Evolutionary conservation across 257 asterid genomes (phyloP).

Genomic region (Knoxia roxburghii): DNA sequence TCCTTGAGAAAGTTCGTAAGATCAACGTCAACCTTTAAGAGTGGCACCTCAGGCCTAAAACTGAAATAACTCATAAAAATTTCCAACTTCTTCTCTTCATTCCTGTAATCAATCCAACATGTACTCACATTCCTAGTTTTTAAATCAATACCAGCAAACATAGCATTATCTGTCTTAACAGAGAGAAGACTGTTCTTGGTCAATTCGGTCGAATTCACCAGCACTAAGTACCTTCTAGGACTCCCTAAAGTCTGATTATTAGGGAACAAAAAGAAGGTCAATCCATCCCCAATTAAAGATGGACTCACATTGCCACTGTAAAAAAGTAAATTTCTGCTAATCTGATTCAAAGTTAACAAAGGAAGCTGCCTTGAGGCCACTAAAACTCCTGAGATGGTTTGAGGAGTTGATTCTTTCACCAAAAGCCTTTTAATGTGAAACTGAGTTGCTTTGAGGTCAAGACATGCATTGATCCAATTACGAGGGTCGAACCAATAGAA

Average conservation of each 20-base stretch:
- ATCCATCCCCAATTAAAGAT: slow-evolving; percentile 78
- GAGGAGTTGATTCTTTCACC: slow-evolving; percentile 39
- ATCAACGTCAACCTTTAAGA: slow-evolving; percentile 52
- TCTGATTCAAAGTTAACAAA: slow-evolving; percentile 29
- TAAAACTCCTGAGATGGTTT: slow-evolving; percentile 34
- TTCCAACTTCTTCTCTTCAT: slow-evolving; percentile 38
- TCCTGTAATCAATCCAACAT: slow-evolving; percentile 80
- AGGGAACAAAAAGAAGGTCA: slow-evolving; percentile 75
- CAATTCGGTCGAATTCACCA: slow-evolving; percentile 65
- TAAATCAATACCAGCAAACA: slow-evolving; percentile 30
- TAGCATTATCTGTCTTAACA: slow-evolving; percentile 52
- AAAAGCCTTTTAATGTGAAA: slow-evolving; percentile 39
- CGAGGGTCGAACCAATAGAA: no score
- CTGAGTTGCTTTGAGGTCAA: slow-evolving; percentile 31
- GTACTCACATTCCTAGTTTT: slow-evolving; percentile 73
- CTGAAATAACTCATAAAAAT: slow-evolving; percentile 78
- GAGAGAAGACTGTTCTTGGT: slow-evolving; percentile 69
- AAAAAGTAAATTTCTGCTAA: slow-evolving; percentile 49
- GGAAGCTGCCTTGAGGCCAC: slow-evolving; percentile 47
- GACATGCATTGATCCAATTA: slow-evolving; percentile 43
- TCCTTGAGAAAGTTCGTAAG: slow-evolving; percentile 53
- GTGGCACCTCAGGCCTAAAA: slow-evolving; percentile 51
- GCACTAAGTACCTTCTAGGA: slow-evolving; percentile 74
- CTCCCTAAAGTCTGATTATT: slow-evolving; percentile 69
- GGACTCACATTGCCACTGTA: slow-evolving; percentile 55